Evolutionary conservation across 495 filamentous ascomycete species (phyloP).

Genomic region (Rostrohypoxylon terebratum): DNA sequence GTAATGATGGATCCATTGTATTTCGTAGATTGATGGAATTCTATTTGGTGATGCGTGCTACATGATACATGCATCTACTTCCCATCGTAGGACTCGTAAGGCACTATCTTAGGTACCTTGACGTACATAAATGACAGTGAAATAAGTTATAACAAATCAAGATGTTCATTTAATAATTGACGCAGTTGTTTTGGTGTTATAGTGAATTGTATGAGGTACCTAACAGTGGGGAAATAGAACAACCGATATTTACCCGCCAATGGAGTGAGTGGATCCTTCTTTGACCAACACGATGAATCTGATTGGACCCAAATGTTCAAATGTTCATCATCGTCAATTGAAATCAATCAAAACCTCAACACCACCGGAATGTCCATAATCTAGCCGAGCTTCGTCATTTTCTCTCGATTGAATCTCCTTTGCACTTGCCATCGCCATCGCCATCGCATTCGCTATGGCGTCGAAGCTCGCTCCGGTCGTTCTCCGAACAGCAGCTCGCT

Average conservation of each 20-base stretch:
- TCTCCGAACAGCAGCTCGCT: constrained; percentile 64
- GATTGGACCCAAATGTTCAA: constrained; percentile 39
- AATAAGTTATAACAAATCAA: constrained; percentile 1
- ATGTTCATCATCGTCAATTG: constrained; percentile 40
- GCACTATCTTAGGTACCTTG: background rate
- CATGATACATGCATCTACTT: background rate
- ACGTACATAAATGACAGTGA: background rate
- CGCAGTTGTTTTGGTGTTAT: constrained; percentile 5
- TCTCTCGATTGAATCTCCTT: constrained; percentile 46
- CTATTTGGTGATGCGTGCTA: constrained; percentile 5
- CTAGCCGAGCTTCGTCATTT: constrained; percentile 29
- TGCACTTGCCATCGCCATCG: constrained; percentile 69
- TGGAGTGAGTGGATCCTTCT: constrained; percentile 16
- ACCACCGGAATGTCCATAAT: constrained; percentile 19
- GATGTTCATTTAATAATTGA: constrained; percentile 6
- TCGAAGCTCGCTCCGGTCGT: constrained; percentile 74
- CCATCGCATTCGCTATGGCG: constrained; percentile 69
- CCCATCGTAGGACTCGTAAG: background rate
- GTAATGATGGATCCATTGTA: constrained; percentile 13
- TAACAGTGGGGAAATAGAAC: background rate
- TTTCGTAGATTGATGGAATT: constrained; percentile 27
- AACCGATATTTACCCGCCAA: constrained; percentile 34
- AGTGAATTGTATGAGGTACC: background rate
- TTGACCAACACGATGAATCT: constrained; percentile 40
- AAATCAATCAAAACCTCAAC: constrained; percentile 39